Base-by-base conservation (phyloP, 2,329 filamentous ascomycete genomes). In the Arthrinium puccinioides region DNA sequence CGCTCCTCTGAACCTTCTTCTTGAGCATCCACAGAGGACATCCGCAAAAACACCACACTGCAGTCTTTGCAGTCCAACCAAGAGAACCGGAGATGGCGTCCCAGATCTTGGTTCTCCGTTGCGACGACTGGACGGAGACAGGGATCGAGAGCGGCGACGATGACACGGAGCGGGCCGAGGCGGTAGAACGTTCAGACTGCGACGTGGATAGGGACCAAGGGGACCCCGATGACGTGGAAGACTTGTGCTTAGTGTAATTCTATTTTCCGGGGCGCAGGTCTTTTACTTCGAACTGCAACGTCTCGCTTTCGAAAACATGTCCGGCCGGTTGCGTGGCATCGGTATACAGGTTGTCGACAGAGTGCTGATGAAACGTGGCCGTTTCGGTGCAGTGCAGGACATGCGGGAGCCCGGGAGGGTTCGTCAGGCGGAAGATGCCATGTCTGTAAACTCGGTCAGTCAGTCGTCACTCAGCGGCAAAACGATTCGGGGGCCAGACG, bases 391-490 rank as follows among this genome's bases (percentile, higher is more conserved):
- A 98, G 27, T 79, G 74, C 30, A 94, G 67, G 23, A 98, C 82
- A n/a, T 87, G 77, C 45, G 85, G 79, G 49, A 97, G 72, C 0
- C 92, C 92, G 0, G 92, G 90, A 0, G 92, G 92, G 59, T 96
- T 86, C 0, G 92, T 98, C 5, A 98, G 69, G 23, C 92, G 79
- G 62, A 97, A 98, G 18, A 94, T 84, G 33, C 92, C 92, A 69
- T 87, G 90, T 44, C 87, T 90, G 26, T 21, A 32, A 21, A 24
- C 10, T 1, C 33, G 11, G 4, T 31, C n/a, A 34, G 18, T 38
- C 9, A 20, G 36, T 19, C n/a, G n/a, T n/a, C n/a, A n/a, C 11
- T 29, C 6, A 10, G n/a, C 35, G 13, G 14, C 23, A 23, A 11
- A 20, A 27, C 15, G 28, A 13, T 9, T n/a, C 40, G 24, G n/a